Evolutionary conservation across 306 rosid genomes (phyloP).

Genomic region (Ochetophila trinervis): DNA sequence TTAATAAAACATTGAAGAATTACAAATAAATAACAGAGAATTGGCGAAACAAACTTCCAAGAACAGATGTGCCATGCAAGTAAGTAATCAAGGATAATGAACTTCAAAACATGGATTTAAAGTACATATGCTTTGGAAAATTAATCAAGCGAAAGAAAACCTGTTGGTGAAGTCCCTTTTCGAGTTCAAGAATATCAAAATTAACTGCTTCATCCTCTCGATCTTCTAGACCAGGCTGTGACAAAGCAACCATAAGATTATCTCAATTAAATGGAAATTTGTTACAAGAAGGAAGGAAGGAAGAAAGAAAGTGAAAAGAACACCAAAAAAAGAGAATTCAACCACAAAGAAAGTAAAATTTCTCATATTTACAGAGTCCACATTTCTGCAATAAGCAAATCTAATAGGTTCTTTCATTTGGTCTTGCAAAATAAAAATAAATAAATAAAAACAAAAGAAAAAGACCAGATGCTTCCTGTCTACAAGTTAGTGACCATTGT

Average conservation of each 20-base stretch:
- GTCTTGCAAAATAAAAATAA: not conserved
- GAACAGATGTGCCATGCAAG: too few relatives aligned
- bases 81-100: too few relatives aligned
- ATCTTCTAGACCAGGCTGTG: slow-evolving; percentile 78
- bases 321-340: slow-evolving; percentile 5
- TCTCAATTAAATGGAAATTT: slow-evolving; percentile 1
- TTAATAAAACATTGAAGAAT: slow-evolving; percentile 8
- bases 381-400: not conserved
- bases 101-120: too few relatives aligned
- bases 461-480: not conserved
- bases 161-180: slow-evolving; percentile 59
- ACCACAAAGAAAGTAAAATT: slow-evolving; percentile 3
- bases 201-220: slow-evolving; percentile 63
- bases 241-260: slow-evolving; percentile 29
- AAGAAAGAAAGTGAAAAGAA: slow-evolving; percentile 1
- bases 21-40: slow-evolving; percentile 1
- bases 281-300: slow-evolving; percentile 17
- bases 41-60: too few relatives aligned
- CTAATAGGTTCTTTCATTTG: not conserved
- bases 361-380: not conserved
- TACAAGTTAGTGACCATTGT: too few relatives aligned
- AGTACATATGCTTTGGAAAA: not conserved
- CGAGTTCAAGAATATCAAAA: slow-evolving; percentile 60
- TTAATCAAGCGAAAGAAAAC: slow-evolving; percentile 32
- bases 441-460: not conserved